Conservation (phyloP, 1,284 basidiomycete genomes). For the Trichosporon asahii region DNA sequence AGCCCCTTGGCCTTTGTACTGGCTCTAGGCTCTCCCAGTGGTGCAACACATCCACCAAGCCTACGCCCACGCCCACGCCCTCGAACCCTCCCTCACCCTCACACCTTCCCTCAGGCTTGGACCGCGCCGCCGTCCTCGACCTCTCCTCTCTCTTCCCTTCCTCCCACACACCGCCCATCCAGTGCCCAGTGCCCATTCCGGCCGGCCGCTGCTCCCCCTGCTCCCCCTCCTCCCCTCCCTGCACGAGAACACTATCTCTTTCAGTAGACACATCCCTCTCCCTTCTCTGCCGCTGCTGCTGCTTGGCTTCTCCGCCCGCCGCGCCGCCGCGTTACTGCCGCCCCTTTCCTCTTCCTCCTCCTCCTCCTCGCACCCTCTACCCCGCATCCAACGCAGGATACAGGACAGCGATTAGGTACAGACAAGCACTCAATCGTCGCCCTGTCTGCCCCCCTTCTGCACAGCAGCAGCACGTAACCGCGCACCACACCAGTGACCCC, state of each 20-base stretch:
- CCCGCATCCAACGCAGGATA: not conserved
- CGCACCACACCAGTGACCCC: not conserved
- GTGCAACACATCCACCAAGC: not conserved
- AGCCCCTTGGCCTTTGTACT: not conserved
- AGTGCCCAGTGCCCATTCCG: not conserved
- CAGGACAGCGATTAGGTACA: constrained; percentile 1
- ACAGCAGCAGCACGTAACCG: constrained; percentile 1
- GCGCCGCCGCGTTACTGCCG: constrained; percentile 14
- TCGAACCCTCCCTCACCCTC: not conserved
- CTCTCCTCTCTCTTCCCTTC: constrained; percentile 7
- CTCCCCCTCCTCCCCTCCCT: not conserved
- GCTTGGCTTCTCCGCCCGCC: not conserved
- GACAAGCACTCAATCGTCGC: not conserved
- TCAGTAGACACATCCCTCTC: not conserved
- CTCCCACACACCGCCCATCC: constrained; percentile 2
- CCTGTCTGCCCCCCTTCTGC: not conserved
- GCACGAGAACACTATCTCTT: not conserved
- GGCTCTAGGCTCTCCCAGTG: too few species aligned
- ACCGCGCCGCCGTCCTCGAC: not conserved
- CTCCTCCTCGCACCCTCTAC: constrained; percentile 4
- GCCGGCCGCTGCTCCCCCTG: not conserved
- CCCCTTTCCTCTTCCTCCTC: too few species aligned
- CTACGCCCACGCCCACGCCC: not conserved
- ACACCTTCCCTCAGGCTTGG: not conserved
- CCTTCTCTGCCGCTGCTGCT: not conserved